Conservation (phyloP, 192 early-diverging fungal species). For the Dimargaris xerosporica region DNA sequence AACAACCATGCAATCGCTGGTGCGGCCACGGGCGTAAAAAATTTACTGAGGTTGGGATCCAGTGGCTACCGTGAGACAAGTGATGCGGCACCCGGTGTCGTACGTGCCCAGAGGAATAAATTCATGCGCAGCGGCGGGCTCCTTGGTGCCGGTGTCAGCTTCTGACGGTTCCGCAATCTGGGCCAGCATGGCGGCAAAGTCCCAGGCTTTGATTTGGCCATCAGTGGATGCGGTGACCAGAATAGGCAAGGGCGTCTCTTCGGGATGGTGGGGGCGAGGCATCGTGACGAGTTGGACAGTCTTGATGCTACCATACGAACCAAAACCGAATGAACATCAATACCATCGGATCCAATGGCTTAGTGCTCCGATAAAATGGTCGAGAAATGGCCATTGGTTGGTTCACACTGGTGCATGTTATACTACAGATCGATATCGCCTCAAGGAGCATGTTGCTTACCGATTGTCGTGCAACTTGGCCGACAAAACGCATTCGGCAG, state of each 20-base stretch:
- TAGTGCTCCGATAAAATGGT: slow-evolving; percentile 19
- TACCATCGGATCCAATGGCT: slow-evolving; percentile 23
- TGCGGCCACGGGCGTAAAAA: no score
- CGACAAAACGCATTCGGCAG: slow-evolving; percentile 27
- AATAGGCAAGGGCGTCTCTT: slow-evolving; percentile 17
- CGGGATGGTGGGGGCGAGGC: slow-evolving; percentile 14
- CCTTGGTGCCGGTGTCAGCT: background rate
- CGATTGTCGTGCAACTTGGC: slow-evolving; percentile 28
- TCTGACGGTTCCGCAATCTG: slow-evolving; percentile 9
- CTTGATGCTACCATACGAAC: slow-evolving; percentile 12
- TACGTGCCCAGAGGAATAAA: slow-evolving; percentile 29
- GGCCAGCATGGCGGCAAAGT: slow-evolving; percentile 33
- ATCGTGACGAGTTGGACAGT: slow-evolving; percentile 25
- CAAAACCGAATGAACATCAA: slow-evolving; percentile 22
- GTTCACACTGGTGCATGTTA: slow-evolving; percentile 29
- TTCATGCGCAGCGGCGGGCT: no score
- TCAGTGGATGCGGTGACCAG: slow-evolving; percentile 52
- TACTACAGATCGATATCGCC: background rate
- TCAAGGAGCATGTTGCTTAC: background rate
- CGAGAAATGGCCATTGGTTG: slow-evolving; percentile 21
- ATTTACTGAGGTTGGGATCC: no score
- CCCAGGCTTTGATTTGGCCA: slow-evolving; percentile 56
- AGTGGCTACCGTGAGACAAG: slow-evolving; percentile 25
- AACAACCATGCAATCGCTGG: no score
- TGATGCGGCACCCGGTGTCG: slow-evolving; percentile 42